Evolutionary conservation across 352 stramenopile genomes (phyloP).

Genomic region (Globisporangium nodosum): DNA sequence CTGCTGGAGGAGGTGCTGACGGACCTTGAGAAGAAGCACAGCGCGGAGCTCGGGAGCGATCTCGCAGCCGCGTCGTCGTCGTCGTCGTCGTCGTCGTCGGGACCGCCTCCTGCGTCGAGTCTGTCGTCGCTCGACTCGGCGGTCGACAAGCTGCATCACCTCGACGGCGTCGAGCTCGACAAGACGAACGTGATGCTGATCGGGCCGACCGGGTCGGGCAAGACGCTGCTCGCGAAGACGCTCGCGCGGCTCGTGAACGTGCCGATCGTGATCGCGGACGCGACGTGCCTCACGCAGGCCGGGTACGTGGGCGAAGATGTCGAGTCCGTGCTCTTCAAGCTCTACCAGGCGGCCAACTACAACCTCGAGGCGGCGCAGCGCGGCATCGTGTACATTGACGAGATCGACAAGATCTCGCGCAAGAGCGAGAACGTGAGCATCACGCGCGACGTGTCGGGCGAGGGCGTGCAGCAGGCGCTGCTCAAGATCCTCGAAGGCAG

Average conservation of each 20-base stretch:
- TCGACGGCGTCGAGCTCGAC: slow-evolving; percentile 93
- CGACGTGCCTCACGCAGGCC: slow-evolving; percentile 96
- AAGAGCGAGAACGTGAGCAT: slow-evolving; percentile 91
- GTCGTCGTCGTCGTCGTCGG: not conserved
- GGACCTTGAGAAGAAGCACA: slow-evolving; percentile 31
- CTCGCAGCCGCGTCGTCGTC: not conserved
- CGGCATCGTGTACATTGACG: slow-evolving; percentile 98
- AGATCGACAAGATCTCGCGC: slow-evolving; percentile 97
- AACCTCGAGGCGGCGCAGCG: slow-evolving; percentile 94
- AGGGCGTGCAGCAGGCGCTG: slow-evolving; percentile 98
- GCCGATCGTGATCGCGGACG: slow-evolving; percentile 96
- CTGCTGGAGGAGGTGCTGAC: slow-evolving; percentile 64
- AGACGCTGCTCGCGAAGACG: slow-evolving; percentile 97
- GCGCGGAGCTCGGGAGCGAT: slow-evolving; percentile 7
- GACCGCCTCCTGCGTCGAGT: no score
- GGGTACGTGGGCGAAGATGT: slow-evolving; percentile 99
- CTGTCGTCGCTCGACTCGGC: not conserved
- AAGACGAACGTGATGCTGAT: slow-evolving; percentile 98
- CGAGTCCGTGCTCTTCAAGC: slow-evolving; percentile 96
- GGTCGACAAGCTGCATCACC: slow-evolving; percentile 49
- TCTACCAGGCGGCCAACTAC: slow-evolving; percentile 96
- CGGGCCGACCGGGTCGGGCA: slow-evolving; percentile 94
- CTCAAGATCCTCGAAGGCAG: slow-evolving; percentile 99
- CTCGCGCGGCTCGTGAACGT: slow-evolving; percentile 95
- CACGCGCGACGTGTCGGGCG: slow-evolving; percentile 96